Base-by-base conservation (phyloP, 148 eudicot species). In the Vaccinium macrocarpon region DNA sequence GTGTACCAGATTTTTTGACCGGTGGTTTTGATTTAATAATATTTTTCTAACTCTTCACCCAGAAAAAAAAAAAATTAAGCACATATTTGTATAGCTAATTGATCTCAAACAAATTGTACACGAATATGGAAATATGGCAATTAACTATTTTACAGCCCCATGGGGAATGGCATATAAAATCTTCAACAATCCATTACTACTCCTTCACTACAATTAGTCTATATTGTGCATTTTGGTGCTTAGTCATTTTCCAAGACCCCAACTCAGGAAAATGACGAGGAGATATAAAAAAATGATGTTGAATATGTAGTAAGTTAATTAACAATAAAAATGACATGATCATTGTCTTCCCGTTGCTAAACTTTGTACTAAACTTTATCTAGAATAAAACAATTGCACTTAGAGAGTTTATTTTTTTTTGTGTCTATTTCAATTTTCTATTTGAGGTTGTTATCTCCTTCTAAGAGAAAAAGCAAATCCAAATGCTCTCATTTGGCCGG, bases 191-290 rank as follows among this genome's bases (percentile, higher is more conserved):
- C 46, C 46, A 42, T 42, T 42, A 5, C 7, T 42, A 0, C 46
- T 42, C 46, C 4, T 2, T 42, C 46, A 42, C 46, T 42, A 42
- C 46, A 0, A 42, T 42, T 42, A 42, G 46, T 42, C 0, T 42
- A 42, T 23, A 42, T 23, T 15, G 27, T 23, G 10, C 71, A 64
- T 64, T 23, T 8, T 11, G 27, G 52, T 75, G 78, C 78, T 42
- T 46, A 75, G 53, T 75, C 78, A 75, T 46, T 75, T 75, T 75
- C 78, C 52, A 42, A 75, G 27, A 42, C 78, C 50, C 23, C 78
- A 75, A 19, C 25, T 35, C 51, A 46, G 46, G 21, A 75, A 75
- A 48, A 46, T 42, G 27, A 21, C 51, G 21, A 2, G 25, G 27
- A 42, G 52, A 16, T 9, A 19, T 9, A 19, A 21, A 75, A 74